These are phyloP conservation scores for Lyophyllum atratum DNA, from an alignment of 768 basidiomycete genomes.

Conservation along the genomic window DNA sequence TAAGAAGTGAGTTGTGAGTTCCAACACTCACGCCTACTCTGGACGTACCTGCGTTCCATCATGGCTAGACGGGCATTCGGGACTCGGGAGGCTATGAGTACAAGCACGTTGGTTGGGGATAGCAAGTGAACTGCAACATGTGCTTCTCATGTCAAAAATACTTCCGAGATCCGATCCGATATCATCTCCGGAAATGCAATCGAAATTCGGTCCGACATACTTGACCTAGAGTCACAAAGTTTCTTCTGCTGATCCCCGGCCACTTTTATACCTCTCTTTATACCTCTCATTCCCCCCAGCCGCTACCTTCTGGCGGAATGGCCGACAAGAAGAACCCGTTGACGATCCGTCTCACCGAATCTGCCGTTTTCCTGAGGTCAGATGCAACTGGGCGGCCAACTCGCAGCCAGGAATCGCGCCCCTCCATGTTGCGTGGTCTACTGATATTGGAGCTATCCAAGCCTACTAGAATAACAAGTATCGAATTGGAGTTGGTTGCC, in stretches of 20 bases:
- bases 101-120: too few relatives aligned
- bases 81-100: too few relatives aligned
- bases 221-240: not conserved
- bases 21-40: too few relatives aligned
- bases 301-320: constrained; percentile 1
- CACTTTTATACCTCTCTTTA: not conserved
- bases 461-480: constrained; percentile 83
- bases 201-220: not conserved
- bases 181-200: not conserved
- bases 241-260: too few relatives aligned
- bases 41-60: too few relatives aligned
- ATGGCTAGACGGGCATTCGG: too few relatives aligned
- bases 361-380: constrained; percentile 68
- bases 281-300: not conserved
- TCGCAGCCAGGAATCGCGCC: constrained; percentile 29
- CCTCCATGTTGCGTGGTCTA: constrained; percentile 65
- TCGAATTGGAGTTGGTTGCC: constrained; percentile 79
- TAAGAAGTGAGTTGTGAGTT: too few relatives aligned
- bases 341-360: constrained; percentile 67
- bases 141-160: not conserved
- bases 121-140: too few relatives aligned
- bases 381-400: constrained; percentile 40
- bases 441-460: constrained; percentile 62
- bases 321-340: constrained; percentile 42
- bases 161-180: not conserved